Conservation (phyloP, 1,139 yeast genomes). For the Meyerozyma athensensis region DNA sequence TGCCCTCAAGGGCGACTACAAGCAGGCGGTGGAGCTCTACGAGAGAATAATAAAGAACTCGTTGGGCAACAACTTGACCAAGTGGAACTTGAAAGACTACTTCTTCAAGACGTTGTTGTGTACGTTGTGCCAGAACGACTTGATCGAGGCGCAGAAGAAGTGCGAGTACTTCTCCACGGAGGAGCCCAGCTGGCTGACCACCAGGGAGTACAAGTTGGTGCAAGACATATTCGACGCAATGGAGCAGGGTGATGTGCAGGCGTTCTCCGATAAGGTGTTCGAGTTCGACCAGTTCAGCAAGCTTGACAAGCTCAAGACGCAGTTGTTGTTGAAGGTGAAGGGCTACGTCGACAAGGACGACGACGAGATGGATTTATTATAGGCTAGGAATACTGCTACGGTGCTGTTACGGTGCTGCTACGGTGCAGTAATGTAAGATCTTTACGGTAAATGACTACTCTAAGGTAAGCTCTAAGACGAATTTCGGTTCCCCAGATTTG, state of each 20-base stretch:
- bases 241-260: conserved; percentile 75
- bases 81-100: conserved; percentile 92
- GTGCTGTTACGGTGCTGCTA: no score
- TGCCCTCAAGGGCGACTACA: conserved; percentile 70
- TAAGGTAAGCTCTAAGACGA: no score
- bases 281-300: conserved; percentile 86
- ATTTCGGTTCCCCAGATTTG: no score
- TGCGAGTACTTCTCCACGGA: conserved; percentile 59
- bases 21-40: conserved; percentile 69
- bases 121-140: conserved; percentile 75
- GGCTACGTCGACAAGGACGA: conserved; percentile 68
- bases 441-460: no score
- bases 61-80: conserved; percentile 68
- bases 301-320: conserved; percentile 91
- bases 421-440: no score
- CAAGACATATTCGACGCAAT: conserved; percentile 67
- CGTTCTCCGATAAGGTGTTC: conserved; percentile 67
- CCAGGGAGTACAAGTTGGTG: conserved; percentile 71
- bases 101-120: conserved; percentile 81
- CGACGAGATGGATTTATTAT: conserved; percentile 44
- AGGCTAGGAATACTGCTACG: conserved; percentile 1
- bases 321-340: conserved; percentile 77
- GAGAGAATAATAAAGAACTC: conserved; percentile 75
- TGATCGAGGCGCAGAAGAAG: conserved; percentile 78
- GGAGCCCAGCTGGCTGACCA: conserved; percentile 73